These are phyloP conservation scores for Phialocephala sp. DNA, from an alignment of 2,329 filamentous ascomycete genomes.

Conservation along the genomic window DNA sequence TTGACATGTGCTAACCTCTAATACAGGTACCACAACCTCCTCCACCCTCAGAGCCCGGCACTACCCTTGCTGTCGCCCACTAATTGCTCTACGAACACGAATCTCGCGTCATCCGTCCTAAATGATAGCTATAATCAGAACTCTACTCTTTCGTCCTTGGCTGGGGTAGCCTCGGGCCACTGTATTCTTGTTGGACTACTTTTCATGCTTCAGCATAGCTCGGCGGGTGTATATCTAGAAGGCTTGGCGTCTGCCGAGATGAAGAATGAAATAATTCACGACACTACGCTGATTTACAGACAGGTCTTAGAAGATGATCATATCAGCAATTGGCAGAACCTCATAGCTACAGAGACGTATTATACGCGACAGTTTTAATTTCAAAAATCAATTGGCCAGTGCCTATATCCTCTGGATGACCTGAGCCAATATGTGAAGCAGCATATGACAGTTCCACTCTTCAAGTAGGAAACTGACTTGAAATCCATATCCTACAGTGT, in stretches of 20 bases:
- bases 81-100: slow-evolving; percentile 17
- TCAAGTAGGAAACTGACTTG: too few species aligned
- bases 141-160: slow-evolving; percentile 43
- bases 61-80: slow-evolving; percentile 40
- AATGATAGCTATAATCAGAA: slow-evolving; percentile 31
- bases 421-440: too few species aligned
- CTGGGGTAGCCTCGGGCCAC: slow-evolving; percentile 35
- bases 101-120: slow-evolving; percentile 30
- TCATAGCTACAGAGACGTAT: neutral
- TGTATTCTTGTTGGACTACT: slow-evolving; percentile 39
- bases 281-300: neutral
- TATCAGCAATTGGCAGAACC: too few species aligned
- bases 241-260: slow-evolving; percentile 28
- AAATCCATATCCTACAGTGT: too few species aligned
- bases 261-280: slow-evolving; percentile 32
- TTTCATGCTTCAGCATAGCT: slow-evolving; percentile 39
- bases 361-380: too few species aligned
- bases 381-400: too few species aligned
- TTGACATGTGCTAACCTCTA: slow-evolving; percentile 17
- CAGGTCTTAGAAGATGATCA: too few species aligned
- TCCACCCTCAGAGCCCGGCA: slow-evolving; percentile 40
- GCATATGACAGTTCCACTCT: too few species aligned
- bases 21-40: slow-evolving; percentile 39
- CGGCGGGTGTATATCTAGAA: slow-evolving; percentile 39
- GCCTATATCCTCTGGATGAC: too few species aligned